Evolutionary conservation across 176 grass and related monocot genomes (phyloP).

Genomic region (Typha latifolia): DNA sequence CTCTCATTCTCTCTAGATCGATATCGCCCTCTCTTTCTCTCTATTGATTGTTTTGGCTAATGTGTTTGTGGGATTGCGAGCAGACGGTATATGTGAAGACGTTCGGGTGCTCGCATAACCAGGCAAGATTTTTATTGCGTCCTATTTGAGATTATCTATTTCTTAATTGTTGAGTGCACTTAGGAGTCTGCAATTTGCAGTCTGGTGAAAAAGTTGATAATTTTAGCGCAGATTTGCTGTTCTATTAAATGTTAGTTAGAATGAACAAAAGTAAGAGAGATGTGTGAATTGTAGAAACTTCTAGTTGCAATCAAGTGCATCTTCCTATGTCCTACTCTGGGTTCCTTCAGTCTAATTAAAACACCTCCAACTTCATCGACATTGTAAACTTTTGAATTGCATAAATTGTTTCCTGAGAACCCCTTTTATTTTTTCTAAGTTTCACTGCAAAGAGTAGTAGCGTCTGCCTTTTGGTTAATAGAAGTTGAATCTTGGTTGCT

Average conservation of each 20-base stretch:
- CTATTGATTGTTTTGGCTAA: slow-evolving; percentile 5
- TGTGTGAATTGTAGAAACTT: neutral
- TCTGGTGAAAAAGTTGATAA: neutral
- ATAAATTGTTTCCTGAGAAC: too few species aligned
- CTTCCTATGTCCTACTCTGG: too few species aligned
- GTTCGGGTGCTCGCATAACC: slow-evolving; percentile 91
- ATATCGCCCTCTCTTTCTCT: neutral
- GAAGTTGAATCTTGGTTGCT: neutral
- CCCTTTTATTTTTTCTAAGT: too few species aligned
- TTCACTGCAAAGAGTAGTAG: too few species aligned
- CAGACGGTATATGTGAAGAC: slow-evolving; percentile 89
- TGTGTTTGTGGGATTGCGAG: slow-evolving; percentile 12
- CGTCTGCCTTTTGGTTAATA: neutral
- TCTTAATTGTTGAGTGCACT: neutral
- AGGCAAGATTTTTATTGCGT: slow-evolving; percentile 36
- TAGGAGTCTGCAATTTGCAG: neutral
- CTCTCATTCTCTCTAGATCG: neutral
- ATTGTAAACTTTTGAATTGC: too few species aligned
- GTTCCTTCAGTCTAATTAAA: too few species aligned
- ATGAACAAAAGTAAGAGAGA: neutral
- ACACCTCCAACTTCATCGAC: too few species aligned
- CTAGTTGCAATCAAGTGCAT: neutral
- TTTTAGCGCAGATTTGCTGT: neutral
- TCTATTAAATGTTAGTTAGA: neutral
- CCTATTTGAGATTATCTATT: slow-evolving; percentile 1